Evolutionary conservation across 306 rosid genomes (phyloP).

Genomic region (Begonia peltatifolia): DNA sequence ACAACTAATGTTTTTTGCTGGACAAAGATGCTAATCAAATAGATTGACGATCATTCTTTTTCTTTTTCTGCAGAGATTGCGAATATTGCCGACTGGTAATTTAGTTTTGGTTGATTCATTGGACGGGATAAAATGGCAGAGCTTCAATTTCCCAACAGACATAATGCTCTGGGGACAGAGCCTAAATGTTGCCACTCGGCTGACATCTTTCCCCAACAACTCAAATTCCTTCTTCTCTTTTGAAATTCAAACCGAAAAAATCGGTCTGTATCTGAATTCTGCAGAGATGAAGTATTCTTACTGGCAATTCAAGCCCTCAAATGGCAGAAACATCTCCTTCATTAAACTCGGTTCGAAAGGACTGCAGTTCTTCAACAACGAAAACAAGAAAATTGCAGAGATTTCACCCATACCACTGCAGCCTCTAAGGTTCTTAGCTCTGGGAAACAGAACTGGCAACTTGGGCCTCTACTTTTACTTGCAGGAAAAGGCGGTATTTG

Average conservation of each 20-base stretch:
- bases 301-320: slow-evolving; percentile 76
- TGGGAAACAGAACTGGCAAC: slow-evolving; percentile 72
- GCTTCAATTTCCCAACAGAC: slow-evolving; percentile 86
- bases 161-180: slow-evolving; percentile 79
- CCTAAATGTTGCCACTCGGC: slow-evolving; percentile 57
- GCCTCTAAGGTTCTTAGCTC: slow-evolving; percentile 49
- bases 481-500: slow-evolving; percentile 32
- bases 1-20: neutral
- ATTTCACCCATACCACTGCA: slow-evolving; percentile 25
- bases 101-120: slow-evolving; percentile 50
- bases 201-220: slow-evolving; percentile 50
- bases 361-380: slow-evolving; percentile 32
- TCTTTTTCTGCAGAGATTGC: slow-evolving; percentile 36
- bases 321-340: slow-evolving; percentile 46
- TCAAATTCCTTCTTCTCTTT: slow-evolving; percentile 44
- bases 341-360: slow-evolving; percentile 45
- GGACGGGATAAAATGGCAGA: slow-evolving; percentile 64
- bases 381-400: slow-evolving; percentile 63
- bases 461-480: slow-evolving; percentile 65
- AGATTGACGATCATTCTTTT: too few relatives aligned
- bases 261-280: slow-evolving; percentile 44
- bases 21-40: neutral
- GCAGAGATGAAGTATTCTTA: slow-evolving; percentile 56
- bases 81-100: slow-evolving; percentile 46
- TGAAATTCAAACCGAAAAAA: slow-evolving; percentile 46